These are phyloP conservation scores for Lunularia cruciata DNA, from an alignment of 225 moss, liverwort and hornwort genomes.

Conservation along the genomic window DNA sequence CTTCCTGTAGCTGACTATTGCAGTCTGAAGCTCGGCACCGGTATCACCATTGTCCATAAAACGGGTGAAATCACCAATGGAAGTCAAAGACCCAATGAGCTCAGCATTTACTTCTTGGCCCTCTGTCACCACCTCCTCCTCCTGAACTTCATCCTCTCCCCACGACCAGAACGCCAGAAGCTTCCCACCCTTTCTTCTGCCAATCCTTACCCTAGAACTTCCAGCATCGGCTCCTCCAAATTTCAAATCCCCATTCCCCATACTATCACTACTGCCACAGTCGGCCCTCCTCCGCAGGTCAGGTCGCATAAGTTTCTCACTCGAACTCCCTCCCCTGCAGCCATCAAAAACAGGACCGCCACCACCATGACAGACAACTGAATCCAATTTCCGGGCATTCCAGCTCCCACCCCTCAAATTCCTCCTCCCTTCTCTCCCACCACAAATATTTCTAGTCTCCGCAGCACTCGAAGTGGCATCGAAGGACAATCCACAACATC, in stretches of 20 bases:
- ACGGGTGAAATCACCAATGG: conserved; percentile 94
- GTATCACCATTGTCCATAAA: conserved; percentile 78
- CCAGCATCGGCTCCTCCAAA: not conserved
- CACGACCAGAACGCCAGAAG: conserved; percentile 24
- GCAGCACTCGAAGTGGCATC: not conserved
- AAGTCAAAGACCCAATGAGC: conserved; percentile 44
- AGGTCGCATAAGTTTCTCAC: not conserved
- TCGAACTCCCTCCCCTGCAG: not conserved
- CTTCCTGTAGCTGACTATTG: conserved; percentile 79
- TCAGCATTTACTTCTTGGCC: conserved; percentile 1
- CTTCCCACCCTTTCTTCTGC: conserved; percentile 10
- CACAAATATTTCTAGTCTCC: not conserved
- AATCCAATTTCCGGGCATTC: not conserved
- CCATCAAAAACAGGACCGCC: not conserved
- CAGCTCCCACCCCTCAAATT: not conserved
- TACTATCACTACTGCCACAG: not conserved
- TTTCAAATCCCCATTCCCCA: not conserved
- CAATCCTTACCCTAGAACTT: conserved; percentile 5
- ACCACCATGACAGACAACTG: not conserved
- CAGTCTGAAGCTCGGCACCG: conserved; percentile 95
- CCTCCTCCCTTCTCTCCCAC: not conserved
- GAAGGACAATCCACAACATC: not conserved
- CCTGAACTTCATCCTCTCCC: conserved; percentile 4
- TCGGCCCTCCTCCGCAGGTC: not conserved
- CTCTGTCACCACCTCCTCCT: not conserved